These are phyloP conservation scores for Phytopythium montanum DNA, from an alignment of 352 stramenopile genomes.

Conservation along the genomic window DNA sequence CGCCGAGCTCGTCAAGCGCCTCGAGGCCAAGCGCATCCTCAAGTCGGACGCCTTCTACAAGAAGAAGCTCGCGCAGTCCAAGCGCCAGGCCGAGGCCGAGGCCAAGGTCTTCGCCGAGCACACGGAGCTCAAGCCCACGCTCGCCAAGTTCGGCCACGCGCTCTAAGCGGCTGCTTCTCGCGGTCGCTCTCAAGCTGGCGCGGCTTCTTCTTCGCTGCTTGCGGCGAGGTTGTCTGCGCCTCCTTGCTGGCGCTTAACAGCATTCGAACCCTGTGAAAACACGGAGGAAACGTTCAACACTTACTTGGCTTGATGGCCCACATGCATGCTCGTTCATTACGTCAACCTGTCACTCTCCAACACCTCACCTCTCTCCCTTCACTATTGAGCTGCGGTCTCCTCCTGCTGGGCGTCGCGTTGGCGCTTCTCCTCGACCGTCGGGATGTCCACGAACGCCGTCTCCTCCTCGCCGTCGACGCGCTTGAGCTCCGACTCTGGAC, in stretches of 20 bases:
- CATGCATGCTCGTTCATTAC: too few relatives aligned
- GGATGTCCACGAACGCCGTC: slow-evolving; percentile 12
- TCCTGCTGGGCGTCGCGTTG: background rate
- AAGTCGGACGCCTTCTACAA: slow-evolving; percentile 97
- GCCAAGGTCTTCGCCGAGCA: slow-evolving; percentile 89
- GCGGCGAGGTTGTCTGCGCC: background rate
- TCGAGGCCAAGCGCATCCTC: slow-evolving; percentile 94
- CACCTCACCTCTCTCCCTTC: too few relatives aligned
- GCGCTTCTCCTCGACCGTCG: slow-evolving; percentile 16
- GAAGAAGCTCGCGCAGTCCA: slow-evolving; percentile 93
- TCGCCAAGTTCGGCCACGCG: slow-evolving; percentile 75
- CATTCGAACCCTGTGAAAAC: slow-evolving; percentile 2
- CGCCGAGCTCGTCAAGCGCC: slow-evolving; percentile 90
- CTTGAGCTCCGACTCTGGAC: background rate
- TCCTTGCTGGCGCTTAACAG: slow-evolving; percentile 3
- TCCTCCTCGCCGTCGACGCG: background rate
- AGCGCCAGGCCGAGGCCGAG: slow-evolving; percentile 85
- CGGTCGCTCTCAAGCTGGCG: background rate
- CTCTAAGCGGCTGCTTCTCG: slow-evolving; percentile 37
- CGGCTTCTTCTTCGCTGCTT: background rate
- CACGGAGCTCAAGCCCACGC: slow-evolving; percentile 81
- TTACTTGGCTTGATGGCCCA: background rate
- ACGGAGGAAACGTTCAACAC: slow-evolving; percentile 2
- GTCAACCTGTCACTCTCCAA: too few relatives aligned
- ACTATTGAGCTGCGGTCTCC: background rate